These are phyloP conservation scores for Phialophora chinensis DNA, from an alignment of 2,329 filamentous ascomycete species.

Conservation along the genomic window DNA sequence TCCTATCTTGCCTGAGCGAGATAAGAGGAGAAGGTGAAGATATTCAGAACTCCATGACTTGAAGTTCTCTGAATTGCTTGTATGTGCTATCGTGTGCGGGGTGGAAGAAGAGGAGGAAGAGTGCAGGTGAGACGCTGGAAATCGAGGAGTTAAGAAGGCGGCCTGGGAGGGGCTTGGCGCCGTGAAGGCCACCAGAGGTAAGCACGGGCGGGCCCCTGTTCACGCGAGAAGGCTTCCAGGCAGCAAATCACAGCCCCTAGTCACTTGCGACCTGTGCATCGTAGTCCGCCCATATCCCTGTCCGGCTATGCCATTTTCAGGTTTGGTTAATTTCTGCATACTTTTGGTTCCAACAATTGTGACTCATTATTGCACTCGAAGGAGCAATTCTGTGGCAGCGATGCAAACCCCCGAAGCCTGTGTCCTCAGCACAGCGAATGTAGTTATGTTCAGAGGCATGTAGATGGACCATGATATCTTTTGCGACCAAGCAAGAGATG, in stretches of 20 bases:
- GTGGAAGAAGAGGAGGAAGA: conserved; percentile 31
- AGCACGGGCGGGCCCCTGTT: background rate
- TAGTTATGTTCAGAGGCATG: background rate
- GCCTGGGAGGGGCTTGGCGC: background rate
- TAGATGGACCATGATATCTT: background rate
- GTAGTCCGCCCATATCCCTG: background rate
- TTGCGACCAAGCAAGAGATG: background rate
- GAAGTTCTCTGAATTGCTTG: conserved; percentile 33
- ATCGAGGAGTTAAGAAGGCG: conserved; percentile 20
- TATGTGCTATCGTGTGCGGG: conserved; percentile 31
- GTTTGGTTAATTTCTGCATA: background rate
- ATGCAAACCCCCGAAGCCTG: background rate
- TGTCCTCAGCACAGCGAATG: background rate
- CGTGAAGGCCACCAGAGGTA: background rate
- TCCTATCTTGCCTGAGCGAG: conserved; percentile 44
- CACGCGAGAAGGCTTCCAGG: background rate
- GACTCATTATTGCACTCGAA: conserved; percentile 6
- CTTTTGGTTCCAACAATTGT: background rate
- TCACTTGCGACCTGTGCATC: background rate
- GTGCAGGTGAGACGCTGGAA: conserved; percentile 32
- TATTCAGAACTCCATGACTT: conserved; percentile 43
- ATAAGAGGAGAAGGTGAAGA: conserved; percentile 34
- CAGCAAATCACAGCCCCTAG: background rate
- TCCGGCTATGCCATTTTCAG: background rate
- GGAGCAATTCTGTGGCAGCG: background rate